phyloP scores from a whole-genome alignment of 805 yeast species.

The Candida schatavii region DNA sequence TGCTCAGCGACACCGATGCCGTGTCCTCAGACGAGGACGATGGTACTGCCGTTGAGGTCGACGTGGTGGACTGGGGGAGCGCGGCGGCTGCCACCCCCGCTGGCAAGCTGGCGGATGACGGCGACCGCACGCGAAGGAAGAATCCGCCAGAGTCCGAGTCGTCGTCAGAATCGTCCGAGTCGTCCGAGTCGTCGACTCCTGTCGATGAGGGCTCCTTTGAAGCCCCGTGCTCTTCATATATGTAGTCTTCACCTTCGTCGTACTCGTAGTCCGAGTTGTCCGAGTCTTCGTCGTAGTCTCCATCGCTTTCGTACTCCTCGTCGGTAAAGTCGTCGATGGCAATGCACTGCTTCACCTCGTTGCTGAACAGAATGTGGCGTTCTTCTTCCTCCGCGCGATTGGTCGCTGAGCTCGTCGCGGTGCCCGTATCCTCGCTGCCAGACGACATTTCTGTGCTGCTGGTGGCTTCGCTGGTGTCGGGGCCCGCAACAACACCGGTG shows the following conservation, averaged over 20 bases:
- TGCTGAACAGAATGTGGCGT: slow-evolving; percentile 89
- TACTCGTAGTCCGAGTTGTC: slow-evolving; percentile 18
- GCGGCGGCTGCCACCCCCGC: slow-evolving; percentile 7
- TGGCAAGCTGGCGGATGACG: slow-evolving; percentile 29
- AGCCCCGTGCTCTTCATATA: slow-evolving; percentile 6
- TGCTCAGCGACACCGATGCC: slow-evolving; percentile 28
- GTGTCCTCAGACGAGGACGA: slow-evolving; percentile 17
- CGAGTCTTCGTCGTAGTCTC: slow-evolving; percentile 27
- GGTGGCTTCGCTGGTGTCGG: background rate
- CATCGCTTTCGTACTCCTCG: slow-evolving; percentile 26
- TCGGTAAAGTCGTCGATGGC: slow-evolving; percentile 50
- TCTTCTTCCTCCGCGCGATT: no score
- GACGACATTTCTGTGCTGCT: background rate
- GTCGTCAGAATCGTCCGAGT: slow-evolving; percentile 41
- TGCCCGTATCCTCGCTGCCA: background rate
- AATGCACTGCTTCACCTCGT: slow-evolving; percentile 91
- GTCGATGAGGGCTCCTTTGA: no score
- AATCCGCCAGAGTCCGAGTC: slow-evolving; percentile 68
- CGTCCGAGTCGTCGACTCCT: slow-evolving; percentile 21
- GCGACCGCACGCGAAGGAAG: slow-evolving; percentile 54
- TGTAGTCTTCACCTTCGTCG: slow-evolving; percentile 15
- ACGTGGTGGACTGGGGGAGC: background rate
- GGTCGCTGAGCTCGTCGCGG: background rate
- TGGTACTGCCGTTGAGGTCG: background rate
- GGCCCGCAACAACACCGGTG: background rate